Conservation (phyloP, 345 rosid species). For the Aethionema arabicum region DNA sequence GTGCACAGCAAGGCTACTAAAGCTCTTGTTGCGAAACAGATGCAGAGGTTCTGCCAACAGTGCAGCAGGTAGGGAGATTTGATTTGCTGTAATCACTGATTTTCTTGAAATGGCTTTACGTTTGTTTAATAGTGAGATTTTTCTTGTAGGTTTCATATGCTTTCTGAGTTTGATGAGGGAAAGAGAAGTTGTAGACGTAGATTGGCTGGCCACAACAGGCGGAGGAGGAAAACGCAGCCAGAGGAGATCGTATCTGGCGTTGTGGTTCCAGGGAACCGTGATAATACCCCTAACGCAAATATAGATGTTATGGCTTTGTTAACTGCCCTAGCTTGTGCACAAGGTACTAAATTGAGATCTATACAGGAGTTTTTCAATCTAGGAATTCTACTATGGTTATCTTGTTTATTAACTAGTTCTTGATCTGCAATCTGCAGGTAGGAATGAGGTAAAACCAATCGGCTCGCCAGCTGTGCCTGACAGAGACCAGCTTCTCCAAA, state of each 20-base stretch:
- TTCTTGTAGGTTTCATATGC: constrained; percentile 65
- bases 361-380: not conserved
- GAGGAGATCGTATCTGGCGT: constrained; percentile 64
- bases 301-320: constrained; percentile 69
- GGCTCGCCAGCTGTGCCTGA: constrained; percentile 46
- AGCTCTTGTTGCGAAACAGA: constrained; percentile 76
- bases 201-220: constrained; percentile 77
- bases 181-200: constrained; percentile 88
- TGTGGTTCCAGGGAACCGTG: constrained; percentile 49
- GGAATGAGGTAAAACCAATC: constrained; percentile 44
- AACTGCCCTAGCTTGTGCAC: constrained; percentile 58
- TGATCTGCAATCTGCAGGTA: constrained; percentile 45
- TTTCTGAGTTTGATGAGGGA: constrained; percentile 83
- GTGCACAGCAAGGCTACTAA: constrained; percentile 79
- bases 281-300: constrained; percentile 40
- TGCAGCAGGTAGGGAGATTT: constrained; percentile 70
- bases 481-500: constrained; percentile 70
- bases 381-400: not conserved
- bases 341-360: constrained; percentile 49
- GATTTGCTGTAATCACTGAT: not conserved
- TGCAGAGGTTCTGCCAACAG: constrained; percentile 99
- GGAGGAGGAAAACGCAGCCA: constrained; percentile 76
- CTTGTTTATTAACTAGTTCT: constrained; percentile 21
- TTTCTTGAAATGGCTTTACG: not conserved
- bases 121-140: not conserved